These are phyloP conservation scores for Yamadazyma nakazawae DNA, from an alignment of 805 yeast genomes.

Conservation along the genomic window DNA sequence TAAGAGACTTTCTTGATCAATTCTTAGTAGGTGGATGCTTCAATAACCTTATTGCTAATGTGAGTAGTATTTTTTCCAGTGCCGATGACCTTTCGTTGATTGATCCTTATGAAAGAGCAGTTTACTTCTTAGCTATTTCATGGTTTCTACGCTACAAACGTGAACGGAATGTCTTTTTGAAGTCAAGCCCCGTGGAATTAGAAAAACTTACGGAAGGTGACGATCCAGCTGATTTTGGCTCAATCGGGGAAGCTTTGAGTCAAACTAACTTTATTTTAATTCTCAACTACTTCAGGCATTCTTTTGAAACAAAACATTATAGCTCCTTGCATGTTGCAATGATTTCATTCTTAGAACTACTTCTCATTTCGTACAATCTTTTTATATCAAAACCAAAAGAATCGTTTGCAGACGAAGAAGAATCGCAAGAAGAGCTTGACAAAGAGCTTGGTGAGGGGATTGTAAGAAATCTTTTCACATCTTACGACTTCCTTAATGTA, in stretches of 20 bases:
- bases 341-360: constrained; percentile 61
- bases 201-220: constrained; percentile 19
- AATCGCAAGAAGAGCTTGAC: constrained; percentile 38
- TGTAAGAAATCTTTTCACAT: constrained; percentile 66
- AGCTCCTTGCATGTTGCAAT: constrained; percentile 67
- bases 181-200: constrained; percentile 8
- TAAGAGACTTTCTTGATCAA: constrained; percentile 46
- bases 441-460: constrained; percentile 53
- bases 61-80: constrained; percentile 42
- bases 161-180: constrained; percentile 15
- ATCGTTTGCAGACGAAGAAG: constrained; percentile 41
- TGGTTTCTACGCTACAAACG: constrained; percentile 79
- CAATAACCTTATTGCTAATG: constrained; percentile 56
- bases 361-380: constrained; percentile 47
- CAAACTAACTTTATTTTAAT: constrained; percentile 59
- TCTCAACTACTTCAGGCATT: constrained; percentile 42
- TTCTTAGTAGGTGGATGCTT: constrained; percentile 71
- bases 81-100: constrained; percentile 27
- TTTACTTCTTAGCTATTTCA: constrained; percentile 55
- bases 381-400: constrained; percentile 22
- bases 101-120: constrained; percentile 38
- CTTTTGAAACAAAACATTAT: constrained; percentile 45
- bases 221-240: constrained; percentile 35
- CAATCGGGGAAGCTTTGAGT: constrained; percentile 54
- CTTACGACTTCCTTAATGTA: constrained; percentile 53